Base-by-base conservation (phyloP, 1,284 basidiomycete species). In the Moesziomyces sp. region DNA sequence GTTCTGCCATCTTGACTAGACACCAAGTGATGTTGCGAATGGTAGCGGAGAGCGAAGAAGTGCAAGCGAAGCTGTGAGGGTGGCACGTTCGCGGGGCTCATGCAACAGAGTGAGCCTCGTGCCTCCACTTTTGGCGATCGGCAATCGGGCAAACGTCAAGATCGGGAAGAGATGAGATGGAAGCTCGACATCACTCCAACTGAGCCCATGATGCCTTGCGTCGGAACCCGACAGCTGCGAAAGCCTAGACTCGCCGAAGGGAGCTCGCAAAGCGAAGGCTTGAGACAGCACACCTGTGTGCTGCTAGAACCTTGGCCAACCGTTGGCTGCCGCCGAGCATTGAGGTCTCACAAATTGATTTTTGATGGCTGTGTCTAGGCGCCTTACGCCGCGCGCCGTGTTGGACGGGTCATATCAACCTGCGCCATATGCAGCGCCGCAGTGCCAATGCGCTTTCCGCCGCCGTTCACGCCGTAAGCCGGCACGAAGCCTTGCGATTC, bases 351-450 rank as follows among this genome's bases (percentile, higher is more conserved):
- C 30, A 34, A 34, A 34, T 11, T 34, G 30, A 8, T 34, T 34
- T 34, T 34, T 13, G 30, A 34, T 11, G 30, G 30, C 30, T 34
- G 30, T 43, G 11, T 42, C 16, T 18, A 46, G 26, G 28, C 34
- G 26, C 30, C 52, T 38, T 21, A 14, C 66, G 68, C 30, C 52
- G 35, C 26, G 11, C 66, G 68, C 68, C 62, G 13, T 66, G 58
- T 62, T 71, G 68, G 68, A 71, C 62, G 63, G 46, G 62, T 43
- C 63, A 71, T 71, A 58, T 71, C 68, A 65, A 34, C 30, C 30
- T 34, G 30, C 30, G 13, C 10, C 30, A 13, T 34, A 34, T 34
- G 30, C 30, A 34, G 13, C 26, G 26, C 26, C 7, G 26, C 26
- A 5, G 26, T 28, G 26, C 26, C 26, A 28, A 28, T 28, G 30